These are phyloP conservation scores for Starmerella scarabaei DNA, from an alignment of 805 yeast species.

Conservation along the genomic window DNA sequence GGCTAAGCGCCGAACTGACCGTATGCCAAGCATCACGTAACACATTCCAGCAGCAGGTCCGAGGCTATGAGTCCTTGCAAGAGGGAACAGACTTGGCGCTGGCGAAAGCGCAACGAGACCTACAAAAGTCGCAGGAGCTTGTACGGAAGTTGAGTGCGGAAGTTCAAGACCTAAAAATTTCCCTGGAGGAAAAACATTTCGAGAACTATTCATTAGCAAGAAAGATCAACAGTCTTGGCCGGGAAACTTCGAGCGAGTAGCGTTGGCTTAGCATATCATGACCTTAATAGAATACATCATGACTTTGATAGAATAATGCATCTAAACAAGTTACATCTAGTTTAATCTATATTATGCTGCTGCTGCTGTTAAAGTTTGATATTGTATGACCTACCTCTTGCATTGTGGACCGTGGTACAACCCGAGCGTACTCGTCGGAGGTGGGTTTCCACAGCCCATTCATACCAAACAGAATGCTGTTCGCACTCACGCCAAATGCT, in stretches of 20 bases:
- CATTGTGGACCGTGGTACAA: constrained; percentile 23
- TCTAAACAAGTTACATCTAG: no score
- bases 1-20: constrained; percentile 19
- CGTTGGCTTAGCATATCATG: not conserved
- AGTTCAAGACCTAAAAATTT: constrained; percentile 26
- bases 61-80: constrained; percentile 22
- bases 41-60: constrained; percentile 24
- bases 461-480: constrained; percentile 46
- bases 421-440: constrained; percentile 21
- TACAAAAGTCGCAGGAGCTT: constrained; percentile 18
- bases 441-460: constrained; percentile 34
- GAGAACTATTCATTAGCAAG: constrained; percentile 26
- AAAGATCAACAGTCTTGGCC: constrained; percentile 18
- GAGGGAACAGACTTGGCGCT: constrained; percentile 21
- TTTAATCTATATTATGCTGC: no score
- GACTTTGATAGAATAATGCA: no score
- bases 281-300: not conserved
- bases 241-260: no score
- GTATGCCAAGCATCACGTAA: constrained; percentile 20
- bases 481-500: constrained; percentile 37
- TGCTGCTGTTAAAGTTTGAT: no score
- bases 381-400: constrained; percentile 18
- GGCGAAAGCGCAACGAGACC: constrained; percentile 18
- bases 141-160: constrained; percentile 22
- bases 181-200: constrained; percentile 27